Evolutionary conservation across 495 filamentous ascomycete genomes (phyloP), one percentile per base, ranked within the genome.

Genomic region (Talaromyces trachyspermus): DNA sequence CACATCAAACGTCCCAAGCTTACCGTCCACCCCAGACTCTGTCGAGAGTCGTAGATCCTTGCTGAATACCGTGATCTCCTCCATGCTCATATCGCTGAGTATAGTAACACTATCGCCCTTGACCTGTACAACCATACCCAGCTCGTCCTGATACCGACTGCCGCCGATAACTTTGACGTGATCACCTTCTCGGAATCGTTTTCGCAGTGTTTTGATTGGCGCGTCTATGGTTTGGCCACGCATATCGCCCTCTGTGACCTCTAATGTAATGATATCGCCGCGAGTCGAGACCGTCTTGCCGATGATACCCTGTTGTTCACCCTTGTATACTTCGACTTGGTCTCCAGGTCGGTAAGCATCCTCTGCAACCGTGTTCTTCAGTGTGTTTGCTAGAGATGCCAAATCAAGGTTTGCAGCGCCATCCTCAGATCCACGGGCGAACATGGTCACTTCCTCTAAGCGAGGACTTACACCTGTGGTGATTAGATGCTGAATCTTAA

Each of bases 101-200:
- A 99, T 66, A 1, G 94, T 97, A 37, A 99, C 89, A 17, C 83
- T 80, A 60, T 97, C 94, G 23, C 89, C 85, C 49, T 79, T 81
- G 50, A 95, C 92, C 60, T 87, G 84, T 36, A 95, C 87, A 10
- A 99, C 90, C 85, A 96, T 95, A 57, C 94, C 94, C 38, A 95
- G 80, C 65, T 96, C 94, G 54, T 97, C 92, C 46, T 83, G 77
- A 61, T 85, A 97, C 44, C 88, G 83, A 63, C 90, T 95, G 25
- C 89, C 91, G 33, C 92, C 90, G 57, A 96, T 95, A 51, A 96
- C 91, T 65, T 96, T 97, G 70, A 97, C 94, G 60, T 99, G 94
- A 59, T 99, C 92, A 70, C 94, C 94, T 49, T 87, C 79, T 48
- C 74, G 80, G 78, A 99, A 99, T 25, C 83, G 77, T 66, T 99